A percentile compares a stretch with the other conserved stretches of the same genome.
phyloP scores from a whole-genome alignment of 257 asterid species.

The Solanum appendiculatum region DNA sequence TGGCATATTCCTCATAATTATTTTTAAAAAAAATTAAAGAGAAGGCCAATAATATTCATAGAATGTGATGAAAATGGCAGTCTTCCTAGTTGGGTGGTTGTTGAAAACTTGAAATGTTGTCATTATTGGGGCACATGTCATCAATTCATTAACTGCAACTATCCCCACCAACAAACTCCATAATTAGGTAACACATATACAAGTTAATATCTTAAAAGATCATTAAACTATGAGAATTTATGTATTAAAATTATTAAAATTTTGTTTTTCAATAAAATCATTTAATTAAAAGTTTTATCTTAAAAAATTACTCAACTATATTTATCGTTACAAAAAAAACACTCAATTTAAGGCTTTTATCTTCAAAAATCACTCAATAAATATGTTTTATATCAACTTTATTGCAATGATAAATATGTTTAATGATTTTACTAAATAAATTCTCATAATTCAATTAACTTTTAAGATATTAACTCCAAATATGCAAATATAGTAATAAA shows the following conservation, averaged over 20 bases:
- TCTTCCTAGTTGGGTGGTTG: slow-evolving; percentile 11
- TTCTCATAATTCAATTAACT: neutral
- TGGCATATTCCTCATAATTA: neutral
- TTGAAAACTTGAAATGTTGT: slow-evolving; percentile 17
- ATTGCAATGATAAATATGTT: no score
- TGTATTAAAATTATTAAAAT: no score
- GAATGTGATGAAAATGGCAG: slow-evolving; percentile 1
- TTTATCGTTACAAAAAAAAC: no score
- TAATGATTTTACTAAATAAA: no score
- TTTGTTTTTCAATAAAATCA: no score
- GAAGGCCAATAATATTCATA: neutral
- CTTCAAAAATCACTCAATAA: no score
- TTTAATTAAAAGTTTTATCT: no score
- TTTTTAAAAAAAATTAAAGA: neutral
- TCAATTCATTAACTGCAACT: slow-evolving; percentile 18
- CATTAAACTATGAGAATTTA: neutral
- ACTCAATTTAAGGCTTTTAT: no score
- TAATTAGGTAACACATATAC: slow-evolving; percentile 15
- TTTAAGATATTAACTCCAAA: neutral
- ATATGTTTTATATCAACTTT: no score
- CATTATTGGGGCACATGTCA: slow-evolving; percentile 51
- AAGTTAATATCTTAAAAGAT: neutral
- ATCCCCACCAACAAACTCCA: slow-evolving; percentile 37
- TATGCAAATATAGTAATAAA: neutral
- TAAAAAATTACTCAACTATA: no score